Evolutionary conservation across 805 yeast species (phyloP), one percentile per base, ranked within the genome.

Genomic region (Vanderwaltozyma tropicalis): DNA sequence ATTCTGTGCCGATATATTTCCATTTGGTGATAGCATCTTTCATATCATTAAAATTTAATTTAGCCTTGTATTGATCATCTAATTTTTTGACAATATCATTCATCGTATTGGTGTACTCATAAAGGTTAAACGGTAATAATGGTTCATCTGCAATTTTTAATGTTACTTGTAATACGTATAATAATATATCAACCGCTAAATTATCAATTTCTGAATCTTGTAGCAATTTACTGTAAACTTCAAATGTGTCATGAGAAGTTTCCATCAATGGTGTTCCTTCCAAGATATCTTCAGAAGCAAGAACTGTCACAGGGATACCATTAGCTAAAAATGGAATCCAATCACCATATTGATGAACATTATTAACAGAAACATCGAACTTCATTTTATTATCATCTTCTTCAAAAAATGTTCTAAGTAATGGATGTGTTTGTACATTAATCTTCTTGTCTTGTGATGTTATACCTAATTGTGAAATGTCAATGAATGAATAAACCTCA

Each of bases 141-240:
- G 96, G 94, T 29, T 69, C 71, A 47, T 87, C 95, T 0, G 78
- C 72, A n/a, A 81, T 51, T 33, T 72, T 68, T n/a, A 86, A 51
- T 0, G 71, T 59, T 3, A 78, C 44, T 32, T 69, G 63, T 4
- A 82, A 66, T 1, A 80, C 50, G 17, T 81, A 52, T 38, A 76
- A 71, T 3, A 77, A 71, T 42, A 86, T 50, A 14, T 74, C 70
- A 8, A 62, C 52, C 50, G 80, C 86, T 35, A 70, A 66, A 14
- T 60, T 53, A 13, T 63, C 66, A 1, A 76, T 68, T 47, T 81
- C 89, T 1, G 29, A 29, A 28, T 77, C 65, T 22, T 64, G 54
- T 2, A 55, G 46, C 17, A 32, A 27, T 20, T 68, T 63, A 26
- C 57, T 54, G 53, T 79, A 73, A 48, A 71, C 66, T 9, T 71